These are phyloP conservation scores for Thymus mandschuricus DNA, from an alignment of 257 asterid genomes.

Conservation along the genomic window DNA sequence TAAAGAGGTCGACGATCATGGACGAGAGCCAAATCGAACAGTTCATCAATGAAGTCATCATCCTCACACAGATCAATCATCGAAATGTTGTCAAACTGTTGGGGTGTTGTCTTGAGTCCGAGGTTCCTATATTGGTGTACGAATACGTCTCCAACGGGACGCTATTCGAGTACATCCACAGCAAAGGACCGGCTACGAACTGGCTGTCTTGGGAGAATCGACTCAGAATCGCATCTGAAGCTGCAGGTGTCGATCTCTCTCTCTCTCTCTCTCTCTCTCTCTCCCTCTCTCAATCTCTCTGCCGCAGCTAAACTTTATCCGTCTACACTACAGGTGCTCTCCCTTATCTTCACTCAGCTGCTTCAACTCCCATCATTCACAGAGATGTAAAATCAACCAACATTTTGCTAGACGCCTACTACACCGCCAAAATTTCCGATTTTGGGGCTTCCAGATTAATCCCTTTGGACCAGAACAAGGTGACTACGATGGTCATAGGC, in stretches of 20 bases:
- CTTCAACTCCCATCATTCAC: slow-evolving; percentile 58
- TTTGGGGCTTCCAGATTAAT: slow-evolving; percentile 80
- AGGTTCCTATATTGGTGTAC: slow-evolving; percentile 74
- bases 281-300: too few species aligned
- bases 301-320: too few species aligned
- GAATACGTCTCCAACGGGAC: slow-evolving; percentile 74
- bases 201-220: slow-evolving; percentile 77
- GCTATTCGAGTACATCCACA: slow-evolving; percentile 54
- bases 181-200: slow-evolving; percentile 16
- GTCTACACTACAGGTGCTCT: slow-evolving; percentile 45
- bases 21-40: slow-evolving; percentile 68
- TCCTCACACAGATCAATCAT: slow-evolving; percentile 78
- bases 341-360: slow-evolving; percentile 72
- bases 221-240: slow-evolving; percentile 62
- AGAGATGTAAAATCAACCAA: slow-evolving; percentile 84
- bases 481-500: slow-evolving; percentile 36
- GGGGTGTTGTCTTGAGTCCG: slow-evolving; percentile 78
- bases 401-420: slow-evolving; percentile 57
- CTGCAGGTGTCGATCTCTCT: slow-evolving; percentile 43
- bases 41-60: slow-evolving; percentile 75
- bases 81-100: slow-evolving; percentile 71
- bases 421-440: slow-evolving; percentile 68
- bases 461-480: slow-evolving; percentile 38
- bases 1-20: slow-evolving; percentile 63
- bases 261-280: too few species aligned